Evolutionary conservation across 75 land plant species (phyloP), one percentile per base, ranked within the genome.

Genomic region (Sequoiadendron giganteum): DNA sequence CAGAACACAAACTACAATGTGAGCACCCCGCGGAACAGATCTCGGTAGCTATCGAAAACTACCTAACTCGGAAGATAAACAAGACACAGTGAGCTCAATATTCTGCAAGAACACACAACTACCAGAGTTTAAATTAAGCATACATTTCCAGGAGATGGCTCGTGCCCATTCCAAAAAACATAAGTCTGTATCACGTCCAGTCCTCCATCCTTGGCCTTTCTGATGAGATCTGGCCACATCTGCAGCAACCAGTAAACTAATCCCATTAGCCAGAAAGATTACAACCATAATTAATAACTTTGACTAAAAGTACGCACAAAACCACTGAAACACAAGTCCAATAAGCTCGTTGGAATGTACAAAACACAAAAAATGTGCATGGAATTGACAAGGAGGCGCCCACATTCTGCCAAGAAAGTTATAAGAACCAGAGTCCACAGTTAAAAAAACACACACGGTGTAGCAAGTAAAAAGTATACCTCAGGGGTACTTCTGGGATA

Each of bases 401-500:
- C 4, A 75, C 77, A 75, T 75, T 75, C 47, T 38, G 32, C 14
- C 34, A 79, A 65, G 32, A 3, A 83, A 78, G 48, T 86, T 10
- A 86, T 18, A 39, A 54, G 9, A 58, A 21, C 10, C 36, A 56
- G 21, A 83, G 2, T 55, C 3, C 38, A 55, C 6, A 43, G 25
- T 34, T 49, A 30, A 81, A 38, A 81, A 54, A 18, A 61, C 48
- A 49, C 16, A 34, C 13, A 18, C 0, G 5, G 9, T 28, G n/a
- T 65, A 6, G n/a, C 10, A 4, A 65, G 70, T 25, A 86, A 48
- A 86, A 36, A 70, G 3, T 19, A 21, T 84, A 91, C 93, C 75
- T 92, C 90, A 55, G 93, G 88, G n/a, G 93, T 90, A 65, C 91
- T 90, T 45, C 92, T 87, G 21, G 93, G 91, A 75, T 92, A 92